A percentile compares a stretch with the other conserved stretches of the same genome.
Evolutionary conservation across 1,139 yeast species (phyloP).

Genomic region (Saccharomyces hybrid): DNA sequence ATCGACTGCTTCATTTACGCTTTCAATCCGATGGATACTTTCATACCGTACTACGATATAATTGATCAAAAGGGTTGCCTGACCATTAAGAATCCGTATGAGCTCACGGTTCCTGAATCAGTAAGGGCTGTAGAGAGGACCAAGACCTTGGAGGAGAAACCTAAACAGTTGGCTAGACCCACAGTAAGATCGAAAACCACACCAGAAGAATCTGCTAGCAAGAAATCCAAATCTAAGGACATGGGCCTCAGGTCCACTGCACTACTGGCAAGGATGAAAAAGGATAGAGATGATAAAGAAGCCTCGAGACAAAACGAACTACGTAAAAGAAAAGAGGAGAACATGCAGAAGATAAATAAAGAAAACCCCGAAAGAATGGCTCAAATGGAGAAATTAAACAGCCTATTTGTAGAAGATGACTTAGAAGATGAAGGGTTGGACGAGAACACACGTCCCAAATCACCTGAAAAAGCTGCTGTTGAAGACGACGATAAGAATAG

Average conservation of each 20-base stretch:
- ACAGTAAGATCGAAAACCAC: conserved; percentile 13
- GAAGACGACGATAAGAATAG: conserved; percentile 1
- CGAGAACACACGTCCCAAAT: too few relatives aligned
- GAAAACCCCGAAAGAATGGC: conserved; percentile 23
- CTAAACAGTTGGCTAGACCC: conserved; percentile 1
- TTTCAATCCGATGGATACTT: conserved; percentile 27
- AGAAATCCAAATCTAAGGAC: conserved; percentile 11
- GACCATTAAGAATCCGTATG: conserved; percentile 20
- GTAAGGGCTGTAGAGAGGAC: background rate
- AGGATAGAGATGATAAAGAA: conserved; percentile 29
- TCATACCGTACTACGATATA: conserved; percentile 20
- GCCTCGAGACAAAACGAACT: conserved; percentile 25
- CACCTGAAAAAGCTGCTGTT: background rate
- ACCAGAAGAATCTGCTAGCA: conserved; percentile 6
- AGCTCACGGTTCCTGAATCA: conserved; percentile 3
- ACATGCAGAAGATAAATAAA: conserved; percentile 8
- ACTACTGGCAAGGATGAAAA: conserved; percentile 29
- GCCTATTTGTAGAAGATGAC: conserved; percentile 26
- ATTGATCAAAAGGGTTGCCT: conserved; percentile 16
- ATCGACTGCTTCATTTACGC: conserved; percentile 30
- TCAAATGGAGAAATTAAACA: conserved; percentile 26
- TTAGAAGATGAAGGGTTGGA: conserved; percentile 1
- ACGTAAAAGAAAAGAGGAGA: conserved; percentile 19
- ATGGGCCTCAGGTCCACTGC: conserved; percentile 29
- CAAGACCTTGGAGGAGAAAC: background rate